Conservation (phyloP, 345 rosid genomes). For the Eucalyptus cloeziana region DNA sequence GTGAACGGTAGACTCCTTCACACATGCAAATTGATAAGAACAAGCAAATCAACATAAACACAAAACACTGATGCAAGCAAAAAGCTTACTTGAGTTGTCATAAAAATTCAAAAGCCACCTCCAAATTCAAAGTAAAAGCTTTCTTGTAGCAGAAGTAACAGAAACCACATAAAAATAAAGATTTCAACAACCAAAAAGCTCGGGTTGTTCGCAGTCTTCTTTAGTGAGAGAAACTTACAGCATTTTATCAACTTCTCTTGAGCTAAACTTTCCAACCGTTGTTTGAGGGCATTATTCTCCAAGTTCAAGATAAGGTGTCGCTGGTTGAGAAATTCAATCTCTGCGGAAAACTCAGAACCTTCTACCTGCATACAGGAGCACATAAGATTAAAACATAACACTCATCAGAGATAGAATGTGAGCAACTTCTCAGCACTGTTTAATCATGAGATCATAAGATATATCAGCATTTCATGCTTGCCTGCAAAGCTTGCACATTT, state of each 20-base stretch:
- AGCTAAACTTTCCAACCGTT: conserved; percentile 49
- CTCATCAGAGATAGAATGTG: not conserved
- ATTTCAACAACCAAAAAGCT: not conserved
- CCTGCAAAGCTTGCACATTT: conserved; percentile 45
- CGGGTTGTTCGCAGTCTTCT: not conserved
- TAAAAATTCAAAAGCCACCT: not conserved
- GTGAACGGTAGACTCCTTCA: not conserved
- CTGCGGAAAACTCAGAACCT: conserved; percentile 60
- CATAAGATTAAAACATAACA: not conserved
- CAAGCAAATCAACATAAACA: not conserved
- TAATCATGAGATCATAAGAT: not conserved
- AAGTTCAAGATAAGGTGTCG: conserved; percentile 44
- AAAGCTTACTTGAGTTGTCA: not conserved
- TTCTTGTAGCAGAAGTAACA: not conserved
- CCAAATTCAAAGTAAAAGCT: not conserved
- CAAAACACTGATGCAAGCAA: not conserved
- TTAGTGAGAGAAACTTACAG: conserved; percentile 14
- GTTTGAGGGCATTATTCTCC: conserved; percentile 64
- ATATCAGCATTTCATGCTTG: not conserved
- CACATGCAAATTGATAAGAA: not conserved
- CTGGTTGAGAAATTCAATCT: conserved; percentile 53
- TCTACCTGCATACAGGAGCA: conserved; percentile 24
- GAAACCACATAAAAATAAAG: not conserved
- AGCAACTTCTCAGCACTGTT: not conserved
- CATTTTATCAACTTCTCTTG: conserved; percentile 57